Percentiles rank a stretch among this genome's conserved stretches.
These are phyloP conservation scores for Debaryomyces udenii DNA, from an alignment of 1,139 yeast species.

Conservation along the genomic window DNA sequence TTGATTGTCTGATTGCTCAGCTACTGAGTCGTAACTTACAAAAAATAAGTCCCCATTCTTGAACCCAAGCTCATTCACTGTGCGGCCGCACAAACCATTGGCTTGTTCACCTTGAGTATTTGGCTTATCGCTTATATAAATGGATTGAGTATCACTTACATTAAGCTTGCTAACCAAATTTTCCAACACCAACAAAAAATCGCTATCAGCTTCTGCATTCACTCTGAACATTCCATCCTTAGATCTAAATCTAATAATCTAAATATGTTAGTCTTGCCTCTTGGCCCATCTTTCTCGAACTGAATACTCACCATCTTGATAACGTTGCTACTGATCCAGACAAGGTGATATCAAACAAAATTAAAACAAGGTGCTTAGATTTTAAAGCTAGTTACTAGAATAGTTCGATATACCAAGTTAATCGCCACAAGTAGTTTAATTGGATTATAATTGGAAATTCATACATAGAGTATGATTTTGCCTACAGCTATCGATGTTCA, in stretches of 20 bases:
- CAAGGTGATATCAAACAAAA: background rate
- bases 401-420: too few species aligned
- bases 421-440: background rate
- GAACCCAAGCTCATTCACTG: slow-evolving; percentile 57
- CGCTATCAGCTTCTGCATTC: slow-evolving; percentile 48
- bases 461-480: background rate
- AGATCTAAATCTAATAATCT: slow-evolving; percentile 71
- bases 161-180: slow-evolving; percentile 42
- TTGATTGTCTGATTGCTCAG: slow-evolving; percentile 7
- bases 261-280: slow-evolving; percentile 8
- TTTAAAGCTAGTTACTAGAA: too few species aligned
- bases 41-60: slow-evolving; percentile 86
- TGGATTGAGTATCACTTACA: slow-evolving; percentile 31
- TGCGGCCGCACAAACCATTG: slow-evolving; percentile 42
- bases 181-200: slow-evolving; percentile 52
- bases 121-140: slow-evolving; percentile 50
- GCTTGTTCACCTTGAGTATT: slow-evolving; percentile 51
- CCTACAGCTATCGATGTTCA: background rate
- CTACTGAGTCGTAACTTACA: slow-evolving; percentile 46
- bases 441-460: background rate
- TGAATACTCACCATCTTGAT: slow-evolving; percentile 7
- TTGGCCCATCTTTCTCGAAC: background rate
- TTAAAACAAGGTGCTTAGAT: background rate
- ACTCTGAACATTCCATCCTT: slow-evolving; percentile 83
- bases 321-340: slow-evolving; percentile 8